Evolutionary conservation across 208 protist species (phyloP).

Genomic region (Leishmania braziliensis): DNA sequence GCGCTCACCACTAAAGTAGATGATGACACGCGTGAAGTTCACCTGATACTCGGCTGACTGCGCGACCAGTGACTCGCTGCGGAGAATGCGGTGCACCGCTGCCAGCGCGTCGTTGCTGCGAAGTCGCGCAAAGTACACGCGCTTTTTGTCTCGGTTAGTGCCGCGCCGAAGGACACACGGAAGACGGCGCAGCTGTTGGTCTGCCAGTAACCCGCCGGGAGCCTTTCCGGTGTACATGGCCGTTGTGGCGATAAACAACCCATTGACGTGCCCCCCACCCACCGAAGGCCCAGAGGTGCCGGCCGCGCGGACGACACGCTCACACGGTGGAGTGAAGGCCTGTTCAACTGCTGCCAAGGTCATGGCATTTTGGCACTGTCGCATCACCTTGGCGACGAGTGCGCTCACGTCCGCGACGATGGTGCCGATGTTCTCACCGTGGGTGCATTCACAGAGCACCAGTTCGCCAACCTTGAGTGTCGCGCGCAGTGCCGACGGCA

Average conservation of each 20-base stretch:
- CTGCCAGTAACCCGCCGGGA: slow-evolving; percentile 20
- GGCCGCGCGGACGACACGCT: neutral
- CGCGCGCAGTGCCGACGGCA: slow-evolving; percentile 40
- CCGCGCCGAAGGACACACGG: slow-evolving; percentile 65
- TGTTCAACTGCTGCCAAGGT: neutral
- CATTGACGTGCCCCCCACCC: neutral
- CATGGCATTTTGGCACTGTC: neutral
- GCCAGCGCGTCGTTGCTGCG: slow-evolving; percentile 67
- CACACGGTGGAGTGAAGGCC: slow-evolving; percentile 2
- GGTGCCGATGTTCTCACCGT: slow-evolving; percentile 54
- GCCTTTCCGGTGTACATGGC: slow-evolving; percentile 22
- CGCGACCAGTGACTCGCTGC: slow-evolving; percentile 29
- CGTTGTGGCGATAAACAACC: slow-evolving; percentile 2
- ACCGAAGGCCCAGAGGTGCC: neutral
- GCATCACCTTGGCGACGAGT: slow-evolving; percentile 26
- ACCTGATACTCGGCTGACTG: slow-evolving; percentile 74
- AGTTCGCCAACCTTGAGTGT: slow-evolving; percentile 63
- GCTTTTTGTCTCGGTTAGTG: slow-evolving; percentile 82
- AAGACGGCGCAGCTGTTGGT: slow-evolving; percentile 50
- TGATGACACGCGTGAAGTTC: slow-evolving; percentile 62
- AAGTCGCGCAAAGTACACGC: slow-evolving; percentile 64
- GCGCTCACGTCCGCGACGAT: slow-evolving; percentile 56
- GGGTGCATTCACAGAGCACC: slow-evolving; percentile 56
- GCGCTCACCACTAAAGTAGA: slow-evolving; percentile 43
- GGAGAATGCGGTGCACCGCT: slow-evolving; percentile 41